phyloP scores from a whole-genome alignment of 225 moss, liverwort and hornwort species.

The Sphagnum tenellum region DNA sequence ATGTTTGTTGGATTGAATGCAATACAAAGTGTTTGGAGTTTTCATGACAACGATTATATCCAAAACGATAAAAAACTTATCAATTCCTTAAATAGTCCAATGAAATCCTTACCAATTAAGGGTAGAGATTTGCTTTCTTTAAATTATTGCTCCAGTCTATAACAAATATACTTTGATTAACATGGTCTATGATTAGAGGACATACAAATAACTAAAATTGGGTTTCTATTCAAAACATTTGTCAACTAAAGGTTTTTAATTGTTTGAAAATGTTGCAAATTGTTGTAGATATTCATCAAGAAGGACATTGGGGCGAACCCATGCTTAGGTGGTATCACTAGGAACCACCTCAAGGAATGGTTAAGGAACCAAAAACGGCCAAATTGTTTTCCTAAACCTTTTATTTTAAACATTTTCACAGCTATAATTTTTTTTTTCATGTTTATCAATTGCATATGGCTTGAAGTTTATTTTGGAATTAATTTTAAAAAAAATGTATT shows the following conservation, averaged over 20 bases:
- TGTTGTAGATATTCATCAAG: not conserved
- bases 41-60: constrained; percentile 5
- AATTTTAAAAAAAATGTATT: too few species aligned
- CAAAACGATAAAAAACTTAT: not conserved
- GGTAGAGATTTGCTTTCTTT: not conserved
- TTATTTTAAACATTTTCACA: too few species aligned
- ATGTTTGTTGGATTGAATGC: not conserved
- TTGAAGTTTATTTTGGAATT: too few species aligned
- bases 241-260: not conserved
- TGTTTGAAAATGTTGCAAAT: not conserved
- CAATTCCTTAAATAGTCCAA: not conserved
- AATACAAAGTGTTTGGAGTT: not conserved
- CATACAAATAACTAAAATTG: not conserved
- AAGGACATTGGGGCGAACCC: not conserved
- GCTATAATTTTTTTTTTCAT: too few species aligned
- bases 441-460: too few species aligned
- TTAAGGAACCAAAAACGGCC: too few species aligned
- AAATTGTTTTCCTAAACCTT: too few species aligned
- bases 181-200: not conserved
- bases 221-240: not conserved
- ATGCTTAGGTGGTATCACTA: too few species aligned
- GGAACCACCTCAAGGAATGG: too few species aligned
- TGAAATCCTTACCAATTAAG: not conserved
- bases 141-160: not conserved
- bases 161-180: not conserved